These are phyloP conservation scores for Herpetospermum pedunculosum DNA, from an alignment of 306 rosid species.

Conservation along the genomic window DNA sequence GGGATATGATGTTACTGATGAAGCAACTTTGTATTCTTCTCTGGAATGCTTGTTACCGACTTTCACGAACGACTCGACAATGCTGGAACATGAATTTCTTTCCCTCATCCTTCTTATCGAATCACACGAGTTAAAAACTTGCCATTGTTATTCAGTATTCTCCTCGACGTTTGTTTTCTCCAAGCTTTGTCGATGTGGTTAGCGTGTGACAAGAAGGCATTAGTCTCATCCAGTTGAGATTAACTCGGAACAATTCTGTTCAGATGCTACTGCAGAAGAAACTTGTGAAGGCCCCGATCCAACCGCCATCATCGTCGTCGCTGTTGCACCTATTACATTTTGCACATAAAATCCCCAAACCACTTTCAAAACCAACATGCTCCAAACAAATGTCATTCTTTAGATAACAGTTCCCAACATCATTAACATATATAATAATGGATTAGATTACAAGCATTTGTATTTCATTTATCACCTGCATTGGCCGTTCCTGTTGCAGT, in stretches of 20 bases:
- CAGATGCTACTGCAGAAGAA: slow-evolving; percentile 40
- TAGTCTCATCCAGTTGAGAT: slow-evolving; percentile 10
- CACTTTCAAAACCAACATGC: slow-evolving; percentile 7
- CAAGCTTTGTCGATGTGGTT: slow-evolving; percentile 20
- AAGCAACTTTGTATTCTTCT: not conserved
- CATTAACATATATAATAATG: not conserved
- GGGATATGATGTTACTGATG: slow-evolving; percentile 3
- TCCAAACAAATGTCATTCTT: not conserved
- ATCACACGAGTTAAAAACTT: slow-evolving; percentile 1
- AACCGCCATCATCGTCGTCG: slow-evolving; percentile 14
- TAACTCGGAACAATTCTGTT: slow-evolving; percentile 38
- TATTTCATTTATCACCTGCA: slow-evolving; percentile 32
- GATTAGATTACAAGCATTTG: not conserved
- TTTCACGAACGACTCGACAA: not conserved
- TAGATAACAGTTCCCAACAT: not conserved
- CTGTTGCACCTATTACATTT: slow-evolving; percentile 26
- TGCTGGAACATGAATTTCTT: not conserved
- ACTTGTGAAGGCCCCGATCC: slow-evolving; percentile 27
- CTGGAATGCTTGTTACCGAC: not conserved
- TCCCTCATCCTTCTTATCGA: not conserved
- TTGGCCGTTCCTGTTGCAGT: slow-evolving; percentile 26
- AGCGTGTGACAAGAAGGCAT: slow-evolving; percentile 26
- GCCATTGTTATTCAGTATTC: not conserved
- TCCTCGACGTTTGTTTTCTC: not conserved
- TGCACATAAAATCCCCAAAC: not conserved